Evolutionary conservation across 2,329 filamentous ascomycete genomes (phyloP).

Genomic region (Fusarium miscanthi): DNA sequence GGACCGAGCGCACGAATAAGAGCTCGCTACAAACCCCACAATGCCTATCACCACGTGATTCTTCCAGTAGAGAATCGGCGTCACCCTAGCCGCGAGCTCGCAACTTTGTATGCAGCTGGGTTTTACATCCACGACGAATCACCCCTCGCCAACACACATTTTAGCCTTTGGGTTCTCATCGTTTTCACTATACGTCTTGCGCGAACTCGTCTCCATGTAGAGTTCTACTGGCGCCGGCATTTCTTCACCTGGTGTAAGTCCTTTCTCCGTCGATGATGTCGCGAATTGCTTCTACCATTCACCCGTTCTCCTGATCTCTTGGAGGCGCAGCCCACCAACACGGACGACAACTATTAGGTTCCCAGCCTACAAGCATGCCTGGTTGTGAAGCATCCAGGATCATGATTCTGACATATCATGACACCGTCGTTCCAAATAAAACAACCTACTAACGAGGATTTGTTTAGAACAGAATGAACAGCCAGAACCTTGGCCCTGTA

Average conservation of each 20-base stretch:
- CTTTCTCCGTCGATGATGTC: constrained; percentile 39
- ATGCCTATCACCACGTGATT: constrained; percentile 51
- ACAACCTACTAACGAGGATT: constrained; percentile 22
- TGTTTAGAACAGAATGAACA: constrained; percentile 57
- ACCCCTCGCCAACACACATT: constrained; percentile 29
- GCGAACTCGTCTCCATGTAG: constrained; percentile 52
- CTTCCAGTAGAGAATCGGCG: constrained; percentile 49
- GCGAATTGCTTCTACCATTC: constrained; percentile 36
- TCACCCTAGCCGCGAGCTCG: constrained; percentile 51
- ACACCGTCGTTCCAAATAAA: constrained; percentile 2
- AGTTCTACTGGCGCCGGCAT: constrained; percentile 47
- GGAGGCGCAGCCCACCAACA: constrained; percentile 25
- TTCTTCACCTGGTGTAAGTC: constrained; percentile 52
- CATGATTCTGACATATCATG: neutral
- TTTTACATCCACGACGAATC: constrained; percentile 38
- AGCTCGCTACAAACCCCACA: neutral
- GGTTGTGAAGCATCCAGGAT: neutral
- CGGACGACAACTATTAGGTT: neutral
- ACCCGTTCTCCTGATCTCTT: constrained; percentile 42
- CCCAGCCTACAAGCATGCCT: neutral
- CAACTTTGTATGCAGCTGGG: constrained; percentile 51
- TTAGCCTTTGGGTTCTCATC: constrained; percentile 28
- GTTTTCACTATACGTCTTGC: constrained; percentile 24
- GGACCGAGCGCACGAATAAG: constrained; percentile 20
- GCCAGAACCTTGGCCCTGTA: constrained; percentile 55